Percentiles rank a stretch among this genome's conserved stretches.
Conservation (phyloP, 495 filamentous ascomycete genomes). For the Penicillium waksmanii region DNA sequence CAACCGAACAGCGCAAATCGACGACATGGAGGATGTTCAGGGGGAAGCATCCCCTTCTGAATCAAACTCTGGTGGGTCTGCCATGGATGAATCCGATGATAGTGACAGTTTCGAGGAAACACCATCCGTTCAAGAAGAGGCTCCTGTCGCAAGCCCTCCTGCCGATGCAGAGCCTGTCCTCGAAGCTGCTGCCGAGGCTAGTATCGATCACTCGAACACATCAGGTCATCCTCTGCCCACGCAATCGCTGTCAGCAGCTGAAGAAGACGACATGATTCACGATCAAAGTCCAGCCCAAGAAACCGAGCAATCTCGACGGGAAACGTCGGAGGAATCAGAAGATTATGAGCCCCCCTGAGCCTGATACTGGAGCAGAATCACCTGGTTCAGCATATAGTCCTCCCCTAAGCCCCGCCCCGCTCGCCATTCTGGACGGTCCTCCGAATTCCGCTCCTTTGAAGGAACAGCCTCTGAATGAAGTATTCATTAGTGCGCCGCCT, state of each 20-base stretch:
- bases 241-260: background rate
- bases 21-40: background rate
- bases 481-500: constrained; percentile 34
- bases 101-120: background rate
- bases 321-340: constrained; percentile 47
- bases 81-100: constrained; percentile 44
- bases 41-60: constrained; percentile 16
- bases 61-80: constrained; percentile 41
- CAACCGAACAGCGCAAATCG: background rate
- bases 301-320: constrained; percentile 24
- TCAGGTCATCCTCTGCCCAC: background rate
- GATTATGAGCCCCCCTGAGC: constrained; percentile 64
- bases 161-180: background rate
- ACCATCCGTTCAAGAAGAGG: background rate
- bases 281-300: background rate
- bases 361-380: constrained; percentile 36
- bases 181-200: background rate
- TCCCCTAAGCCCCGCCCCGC: constrained; percentile 40
- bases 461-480: constrained; percentile 29
- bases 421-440: constrained; percentile 25
- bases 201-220: background rate
- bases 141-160: background rate
- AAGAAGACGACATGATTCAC: background rate
- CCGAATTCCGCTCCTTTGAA: constrained; percentile 20
- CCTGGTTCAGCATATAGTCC: constrained; percentile 41